Conservation (phyloP, 108 stramenopile species). For the Nitzschia palea region DNA sequence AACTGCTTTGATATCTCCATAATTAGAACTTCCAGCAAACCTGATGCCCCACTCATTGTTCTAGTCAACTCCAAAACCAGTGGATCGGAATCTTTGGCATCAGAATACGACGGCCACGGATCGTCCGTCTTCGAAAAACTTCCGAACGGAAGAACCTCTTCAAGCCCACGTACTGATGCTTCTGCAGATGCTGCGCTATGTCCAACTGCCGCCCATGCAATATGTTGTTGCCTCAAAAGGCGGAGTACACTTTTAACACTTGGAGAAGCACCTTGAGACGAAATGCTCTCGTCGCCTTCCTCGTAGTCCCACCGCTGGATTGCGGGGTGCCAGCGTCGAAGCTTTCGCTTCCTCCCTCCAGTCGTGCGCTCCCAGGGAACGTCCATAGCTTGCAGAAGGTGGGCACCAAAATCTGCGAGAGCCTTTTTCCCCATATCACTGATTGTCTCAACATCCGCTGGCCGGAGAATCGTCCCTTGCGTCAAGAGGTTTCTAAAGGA, state of each 20-base stretch:
- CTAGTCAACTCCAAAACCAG: constrained; percentile 74
- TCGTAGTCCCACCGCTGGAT: constrained; percentile 84
- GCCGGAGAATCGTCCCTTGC: constrained; percentile 3
- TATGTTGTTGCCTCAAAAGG: constrained; percentile 77
- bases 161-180: constrained; percentile 68
- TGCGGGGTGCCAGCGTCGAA: constrained; percentile 65
- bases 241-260: constrained; percentile 57
- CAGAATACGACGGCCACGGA: constrained; percentile 70
- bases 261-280: background rate
- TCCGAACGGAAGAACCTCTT: constrained; percentile 73
- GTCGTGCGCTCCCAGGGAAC: constrained; percentile 64
- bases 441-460: constrained; percentile 1
- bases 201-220: constrained; percentile 86
- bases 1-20: constrained; percentile 38
- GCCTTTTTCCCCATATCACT: constrained; percentile 50
- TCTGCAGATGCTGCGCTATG: constrained; percentile 82
- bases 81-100: constrained; percentile 63
- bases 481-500: constrained; percentile 10
- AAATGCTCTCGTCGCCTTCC: constrained; percentile 43
- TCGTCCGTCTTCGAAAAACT: constrained; percentile 69
- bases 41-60: constrained; percentile 65
- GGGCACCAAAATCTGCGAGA: constrained; percentile 68
- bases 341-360: constrained; percentile 39
- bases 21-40: constrained; percentile 66
- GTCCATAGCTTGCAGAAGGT: constrained; percentile 70